These are phyloP conservation scores for Gyromitra esculenta DNA, from an alignment of 2,329 filamentous ascomycete species.

Conservation along the genomic window DNA sequence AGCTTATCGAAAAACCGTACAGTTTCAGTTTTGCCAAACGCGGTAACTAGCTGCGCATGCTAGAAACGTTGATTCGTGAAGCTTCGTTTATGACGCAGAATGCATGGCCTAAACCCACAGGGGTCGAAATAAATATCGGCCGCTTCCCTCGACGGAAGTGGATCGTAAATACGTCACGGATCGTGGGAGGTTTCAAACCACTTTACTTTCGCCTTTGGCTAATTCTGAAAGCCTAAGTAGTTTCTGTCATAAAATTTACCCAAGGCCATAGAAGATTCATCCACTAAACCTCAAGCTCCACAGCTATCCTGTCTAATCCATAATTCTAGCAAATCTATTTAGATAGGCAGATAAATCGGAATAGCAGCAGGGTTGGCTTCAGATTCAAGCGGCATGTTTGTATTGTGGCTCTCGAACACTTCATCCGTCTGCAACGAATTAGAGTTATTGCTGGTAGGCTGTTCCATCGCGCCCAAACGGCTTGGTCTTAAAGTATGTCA, in stretches of 20 bases:
- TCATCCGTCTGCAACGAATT: background rate
- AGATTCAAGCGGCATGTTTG: background rate
- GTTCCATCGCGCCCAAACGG: no score
- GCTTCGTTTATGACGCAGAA: background rate
- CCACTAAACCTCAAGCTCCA: background rate
- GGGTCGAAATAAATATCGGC: background rate
- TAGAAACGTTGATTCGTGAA: background rate
- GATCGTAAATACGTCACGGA: background rate
- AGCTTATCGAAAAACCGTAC: background rate
- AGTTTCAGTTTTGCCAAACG: background rate
- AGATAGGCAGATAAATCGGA: background rate
- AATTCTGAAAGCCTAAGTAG: background rate
- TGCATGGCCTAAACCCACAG: background rate
- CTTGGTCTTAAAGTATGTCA: no score
- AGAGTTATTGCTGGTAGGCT: no score
- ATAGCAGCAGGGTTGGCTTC: background rate
- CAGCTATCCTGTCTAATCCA: background rate
- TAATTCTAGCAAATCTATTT: background rate
- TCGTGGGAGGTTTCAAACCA: background rate
- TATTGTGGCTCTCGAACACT: background rate
- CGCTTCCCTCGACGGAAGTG: background rate
- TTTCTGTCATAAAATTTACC: background rate
- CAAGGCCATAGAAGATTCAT: background rate
- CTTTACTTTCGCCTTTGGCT: background rate
- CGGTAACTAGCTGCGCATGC: background rate